Conservation (phyloP, 768 basidiomycete genomes). For the Rhodotorula kratochvilovae region DNA sequence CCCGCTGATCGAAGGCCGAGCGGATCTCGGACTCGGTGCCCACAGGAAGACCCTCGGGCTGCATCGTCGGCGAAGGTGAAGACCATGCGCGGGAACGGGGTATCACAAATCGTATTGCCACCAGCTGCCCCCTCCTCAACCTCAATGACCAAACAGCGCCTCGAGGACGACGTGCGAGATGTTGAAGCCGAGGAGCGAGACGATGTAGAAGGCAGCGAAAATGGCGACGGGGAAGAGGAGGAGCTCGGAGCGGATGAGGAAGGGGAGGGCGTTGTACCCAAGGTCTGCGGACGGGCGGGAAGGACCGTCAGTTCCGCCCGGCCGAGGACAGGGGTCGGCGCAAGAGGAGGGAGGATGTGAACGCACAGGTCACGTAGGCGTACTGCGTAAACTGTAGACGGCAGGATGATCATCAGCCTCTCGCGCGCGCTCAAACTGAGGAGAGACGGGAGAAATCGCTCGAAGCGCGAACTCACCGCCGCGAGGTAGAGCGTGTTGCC, state of each 20-base stretch:
- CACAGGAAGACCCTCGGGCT: too few relatives aligned
- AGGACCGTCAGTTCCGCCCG: not conserved
- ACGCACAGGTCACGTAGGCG: slow-evolving; percentile 65
- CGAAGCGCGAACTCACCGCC: slow-evolving; percentile 45
- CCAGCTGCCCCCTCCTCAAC: too few relatives aligned
- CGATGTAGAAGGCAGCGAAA: slow-evolving; percentile 75
- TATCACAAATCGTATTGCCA: too few relatives aligned
- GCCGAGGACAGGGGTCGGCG: not conserved
- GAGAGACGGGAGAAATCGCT: not conserved
- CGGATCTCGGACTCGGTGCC: too few relatives aligned
- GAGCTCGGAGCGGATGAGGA: slow-evolving; percentile 81
- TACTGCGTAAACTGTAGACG: slow-evolving; percentile 69
- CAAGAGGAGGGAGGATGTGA: not conserved
- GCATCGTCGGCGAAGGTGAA: too few relatives aligned
- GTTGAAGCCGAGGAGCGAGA: slow-evolving; percentile 86
- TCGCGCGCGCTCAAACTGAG: not conserved
- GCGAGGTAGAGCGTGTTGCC: slow-evolving; percentile 88
- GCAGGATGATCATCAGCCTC: slow-evolving; percentile 42
- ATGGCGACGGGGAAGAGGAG: slow-evolving; percentile 86
- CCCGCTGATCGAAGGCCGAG: too few relatives aligned
- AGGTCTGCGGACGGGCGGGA: slow-evolving; percentile 2
- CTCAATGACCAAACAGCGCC: slow-evolving; percentile 63
- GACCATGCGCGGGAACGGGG: too few relatives aligned
- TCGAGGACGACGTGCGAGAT: slow-evolving; percentile 74
- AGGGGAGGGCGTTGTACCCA: slow-evolving; percentile 67